Evolutionary conservation across 2,329 filamentous ascomycete species (phyloP).

Genomic region (Sphaerulina vaccinii): DNA sequence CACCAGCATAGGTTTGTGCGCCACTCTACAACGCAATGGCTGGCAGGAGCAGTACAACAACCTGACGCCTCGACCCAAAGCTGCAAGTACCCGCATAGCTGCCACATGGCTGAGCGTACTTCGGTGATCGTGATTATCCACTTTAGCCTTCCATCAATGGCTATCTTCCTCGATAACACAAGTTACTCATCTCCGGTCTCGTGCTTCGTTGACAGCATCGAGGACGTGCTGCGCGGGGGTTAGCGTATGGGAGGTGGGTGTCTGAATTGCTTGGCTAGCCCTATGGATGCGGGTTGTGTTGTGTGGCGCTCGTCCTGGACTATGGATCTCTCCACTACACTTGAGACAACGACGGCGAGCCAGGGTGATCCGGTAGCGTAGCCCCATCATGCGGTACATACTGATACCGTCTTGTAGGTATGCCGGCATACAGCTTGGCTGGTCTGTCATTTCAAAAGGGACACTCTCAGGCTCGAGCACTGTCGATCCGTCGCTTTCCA

Average conservation of each 20-base stretch:
- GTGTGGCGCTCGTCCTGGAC: background rate
- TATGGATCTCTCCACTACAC: background rate
- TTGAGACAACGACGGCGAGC: constrained; percentile 1
- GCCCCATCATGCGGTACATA: background rate
- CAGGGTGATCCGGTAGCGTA: background rate
- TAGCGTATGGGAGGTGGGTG: no score
- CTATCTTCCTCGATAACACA: no score
- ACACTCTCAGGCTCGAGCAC: constrained; percentile 3
- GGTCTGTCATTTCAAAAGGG: background rate
- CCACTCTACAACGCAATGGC: no score
- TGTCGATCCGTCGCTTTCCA: constrained; percentile 1
- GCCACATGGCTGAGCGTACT: background rate
- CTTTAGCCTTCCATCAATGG: no score
- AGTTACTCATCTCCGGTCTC: no score
- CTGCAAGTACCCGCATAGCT: background rate
- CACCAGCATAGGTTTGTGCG: background rate
- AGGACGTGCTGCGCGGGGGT: no score
- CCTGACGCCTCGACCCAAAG: background rate
- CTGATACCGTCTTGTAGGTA: background rate
- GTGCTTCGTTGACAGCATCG: no score
- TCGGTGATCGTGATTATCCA: background rate
- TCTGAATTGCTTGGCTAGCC: background rate
- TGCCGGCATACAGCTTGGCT: background rate
- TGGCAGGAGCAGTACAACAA: background rate
- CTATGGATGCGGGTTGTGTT: no score